Evolutionary conservation across 176 grass and related monocot species (phyloP).

Genomic region (Microstegium vimineum): DNA sequence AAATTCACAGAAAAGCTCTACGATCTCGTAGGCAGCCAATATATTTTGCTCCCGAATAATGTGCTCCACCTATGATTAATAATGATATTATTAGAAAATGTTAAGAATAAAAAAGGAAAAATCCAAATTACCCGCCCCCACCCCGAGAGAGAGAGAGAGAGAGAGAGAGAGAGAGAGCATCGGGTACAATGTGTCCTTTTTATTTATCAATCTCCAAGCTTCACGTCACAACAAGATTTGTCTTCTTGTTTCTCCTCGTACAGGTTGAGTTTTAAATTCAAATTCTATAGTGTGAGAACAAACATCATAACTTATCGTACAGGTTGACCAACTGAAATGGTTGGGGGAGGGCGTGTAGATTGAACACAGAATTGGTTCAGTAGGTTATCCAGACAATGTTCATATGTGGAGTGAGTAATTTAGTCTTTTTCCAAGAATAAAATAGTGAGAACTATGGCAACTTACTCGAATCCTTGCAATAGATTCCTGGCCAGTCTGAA

Average conservation of each 20-base stretch:
- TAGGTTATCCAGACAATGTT: background rate
- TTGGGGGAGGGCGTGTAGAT: background rate
- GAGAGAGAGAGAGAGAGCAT: background rate
- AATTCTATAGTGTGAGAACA: background rate
- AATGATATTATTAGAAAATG: slow-evolving; percentile 2
- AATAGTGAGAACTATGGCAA: background rate
- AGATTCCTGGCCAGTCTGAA: slow-evolving; percentile 85
- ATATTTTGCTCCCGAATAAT: slow-evolving; percentile 93
- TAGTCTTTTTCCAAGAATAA: background rate
- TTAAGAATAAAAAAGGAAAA: background rate
- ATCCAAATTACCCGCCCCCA: background rate
- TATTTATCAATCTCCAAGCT: background rate
- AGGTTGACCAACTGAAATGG: background rate
- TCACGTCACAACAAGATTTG: background rate
- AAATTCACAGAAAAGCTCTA: slow-evolving; percentile 99
- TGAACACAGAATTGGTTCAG: background rate
- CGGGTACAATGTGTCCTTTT: background rate
- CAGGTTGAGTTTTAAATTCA: background rate
- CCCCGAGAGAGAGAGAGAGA: no score
- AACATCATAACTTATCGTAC: background rate
- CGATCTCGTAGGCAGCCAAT: slow-evolving; percentile 94
- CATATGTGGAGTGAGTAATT: background rate
- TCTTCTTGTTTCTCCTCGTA: background rate
- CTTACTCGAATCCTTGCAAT: slow-evolving; percentile 88
- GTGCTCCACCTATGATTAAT: slow-evolving; percentile 74